phyloP scores from a whole-genome alignment of 73 alveolate species.

The Paraurostyla sp. region DNA sequence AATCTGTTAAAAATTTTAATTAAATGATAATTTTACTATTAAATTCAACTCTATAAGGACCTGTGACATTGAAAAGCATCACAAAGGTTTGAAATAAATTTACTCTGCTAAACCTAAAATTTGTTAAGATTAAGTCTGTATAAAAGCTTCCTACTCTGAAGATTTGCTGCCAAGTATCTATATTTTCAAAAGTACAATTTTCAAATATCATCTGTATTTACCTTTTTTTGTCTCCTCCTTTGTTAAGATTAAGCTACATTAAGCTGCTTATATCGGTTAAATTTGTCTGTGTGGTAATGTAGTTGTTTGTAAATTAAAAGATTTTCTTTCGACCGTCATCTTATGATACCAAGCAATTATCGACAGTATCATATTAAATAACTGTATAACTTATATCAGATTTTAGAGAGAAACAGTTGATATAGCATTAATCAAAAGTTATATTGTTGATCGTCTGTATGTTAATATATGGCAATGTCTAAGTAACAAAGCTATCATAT shows the following conservation, averaged over 20 bases:
- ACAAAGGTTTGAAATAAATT: too few species aligned
- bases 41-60: too few species aligned
- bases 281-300: not conserved
- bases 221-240: not conserved
- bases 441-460: not conserved
- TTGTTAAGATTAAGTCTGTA: not conserved
- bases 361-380: not conserved
- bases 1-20: not conserved
- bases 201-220: not conserved
- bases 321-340: not conserved
- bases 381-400: not conserved
- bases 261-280: not conserved
- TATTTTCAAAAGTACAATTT: not conserved
- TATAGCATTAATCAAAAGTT: not conserved
- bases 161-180: not conserved
- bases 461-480: not conserved
- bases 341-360: not conserved
- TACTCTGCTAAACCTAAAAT: not conserved
- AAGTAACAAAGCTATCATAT: too few species aligned
- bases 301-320: not conserved
- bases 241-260: not conserved
- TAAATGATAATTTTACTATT: too few species aligned
- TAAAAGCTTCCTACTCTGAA: not conserved
- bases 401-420: too few species aligned
- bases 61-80: too few species aligned